Conservation (phyloP, 352 stramenopile species). For the Phytophthora palmivora region DNA sequence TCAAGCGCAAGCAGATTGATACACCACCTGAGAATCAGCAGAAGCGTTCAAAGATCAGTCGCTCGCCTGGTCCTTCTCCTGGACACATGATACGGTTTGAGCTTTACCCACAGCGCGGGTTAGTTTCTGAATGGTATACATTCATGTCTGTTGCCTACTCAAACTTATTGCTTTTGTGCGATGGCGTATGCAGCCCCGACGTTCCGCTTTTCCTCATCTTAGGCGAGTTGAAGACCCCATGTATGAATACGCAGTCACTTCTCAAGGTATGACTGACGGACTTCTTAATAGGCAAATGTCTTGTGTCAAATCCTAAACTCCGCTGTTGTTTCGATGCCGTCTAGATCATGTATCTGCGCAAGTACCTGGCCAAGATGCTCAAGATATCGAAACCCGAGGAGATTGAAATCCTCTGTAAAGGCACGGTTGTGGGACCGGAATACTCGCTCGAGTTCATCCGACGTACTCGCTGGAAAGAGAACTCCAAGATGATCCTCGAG, state of each 20-base stretch:
- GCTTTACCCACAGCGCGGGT: slow-evolving; percentile 52
- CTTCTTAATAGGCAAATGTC: background rate
- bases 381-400: slow-evolving; percentile 44
- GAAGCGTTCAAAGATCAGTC: slow-evolving; percentile 20
- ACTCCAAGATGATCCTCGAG: slow-evolving; percentile 61
- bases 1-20: slow-evolving; percentile 62
- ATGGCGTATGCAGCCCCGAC: slow-evolving; percentile 31
- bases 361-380: slow-evolving; percentile 67
- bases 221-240: slow-evolving; percentile 34
- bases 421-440: slow-evolving; percentile 52
- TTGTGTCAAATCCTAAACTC: background rate
- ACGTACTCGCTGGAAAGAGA: slow-evolving; percentile 60
- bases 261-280: slow-evolving; percentile 42
- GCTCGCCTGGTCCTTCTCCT: slow-evolving; percentile 38
- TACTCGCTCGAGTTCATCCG: slow-evolving; percentile 77
- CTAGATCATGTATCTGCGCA: slow-evolving; percentile 67
- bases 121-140: slow-evolving; percentile 10
- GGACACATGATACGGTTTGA: slow-evolving; percentile 54
- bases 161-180: background rate
- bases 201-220: slow-evolving; percentile 55
- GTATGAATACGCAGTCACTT: slow-evolving; percentile 51
- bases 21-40: slow-evolving; percentile 9
- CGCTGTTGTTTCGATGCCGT: background rate
- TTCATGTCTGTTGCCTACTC: background rate
- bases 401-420: slow-evolving; percentile 67